phyloP scores from a whole-genome alignment of 2,329 filamentous ascomycete species.

The Zymoseptoria ardabiliae region DNA sequence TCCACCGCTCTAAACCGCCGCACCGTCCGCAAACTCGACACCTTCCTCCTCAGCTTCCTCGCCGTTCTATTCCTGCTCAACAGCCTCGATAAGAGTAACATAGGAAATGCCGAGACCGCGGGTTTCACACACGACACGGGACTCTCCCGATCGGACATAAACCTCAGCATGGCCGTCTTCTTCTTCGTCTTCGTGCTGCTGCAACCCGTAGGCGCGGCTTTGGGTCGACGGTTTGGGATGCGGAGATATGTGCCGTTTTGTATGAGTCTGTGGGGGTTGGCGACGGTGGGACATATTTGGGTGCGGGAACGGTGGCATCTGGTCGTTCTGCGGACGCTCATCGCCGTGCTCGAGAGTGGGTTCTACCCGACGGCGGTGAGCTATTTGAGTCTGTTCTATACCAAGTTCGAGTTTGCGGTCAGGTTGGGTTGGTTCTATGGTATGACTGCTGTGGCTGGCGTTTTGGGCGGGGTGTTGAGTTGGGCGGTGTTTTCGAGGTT shows the following conservation, averaged over 20 bases:
- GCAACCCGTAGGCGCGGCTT: constrained; percentile 50
- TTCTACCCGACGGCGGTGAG: constrained; percentile 54
- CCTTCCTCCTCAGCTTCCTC: constrained; percentile 45
- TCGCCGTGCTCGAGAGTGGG: constrained; percentile 47
- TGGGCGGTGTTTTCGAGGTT: constrained; percentile 44
- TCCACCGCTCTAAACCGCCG: constrained; percentile 20
- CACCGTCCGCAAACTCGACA: constrained; percentile 44
- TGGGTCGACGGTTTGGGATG: constrained; percentile 51
- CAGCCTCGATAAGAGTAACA: constrained; percentile 47
- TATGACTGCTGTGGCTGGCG: constrained; percentile 49
- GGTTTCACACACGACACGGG: constrained; percentile 53
- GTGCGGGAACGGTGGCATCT: constrained; percentile 42
- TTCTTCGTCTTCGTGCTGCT: constrained; percentile 53
- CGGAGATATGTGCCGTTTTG: constrained; percentile 50
- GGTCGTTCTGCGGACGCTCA: constrained; percentile 38
- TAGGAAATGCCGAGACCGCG: constrained; percentile 50
- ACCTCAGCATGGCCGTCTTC: constrained; percentile 50
- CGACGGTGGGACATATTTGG: constrained; percentile 43
- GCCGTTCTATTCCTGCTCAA: constrained; percentile 48
- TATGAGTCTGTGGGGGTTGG: constrained; percentile 49
- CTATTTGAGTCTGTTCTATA: constrained; percentile 54
- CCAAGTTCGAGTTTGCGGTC: constrained; percentile 49
- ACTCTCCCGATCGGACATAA: constrained; percentile 45
- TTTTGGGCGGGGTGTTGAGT: constrained; percentile 49
- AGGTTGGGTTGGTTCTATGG: constrained; percentile 51